phyloP scores from a whole-genome alignment of 2,329 filamentous ascomycete genomes.

The Cladosporium velox region DNA sequence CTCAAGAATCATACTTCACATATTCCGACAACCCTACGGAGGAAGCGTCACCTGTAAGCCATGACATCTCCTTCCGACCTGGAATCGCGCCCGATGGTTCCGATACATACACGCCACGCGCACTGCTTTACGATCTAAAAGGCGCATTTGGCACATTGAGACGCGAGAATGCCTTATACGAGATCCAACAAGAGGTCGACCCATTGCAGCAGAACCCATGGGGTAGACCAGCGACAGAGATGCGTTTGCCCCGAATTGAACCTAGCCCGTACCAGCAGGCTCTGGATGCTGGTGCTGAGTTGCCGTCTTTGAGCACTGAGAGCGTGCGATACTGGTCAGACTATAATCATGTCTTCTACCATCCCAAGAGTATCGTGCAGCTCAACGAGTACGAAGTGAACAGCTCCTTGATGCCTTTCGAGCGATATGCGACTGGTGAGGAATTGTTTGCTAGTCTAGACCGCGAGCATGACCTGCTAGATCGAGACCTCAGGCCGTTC shows the following conservation, averaged over 20 bases:
- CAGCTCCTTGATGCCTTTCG: slow-evolving; percentile 78
- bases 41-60: slow-evolving; percentile 68
- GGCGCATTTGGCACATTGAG: slow-evolving; percentile 86
- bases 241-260: slow-evolving; percentile 67
- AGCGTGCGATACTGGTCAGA: slow-evolving; percentile 96
- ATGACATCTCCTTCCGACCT: slow-evolving; percentile 85
- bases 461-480: slow-evolving; percentile 77
- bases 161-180: slow-evolving; percentile 87
- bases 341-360: slow-evolving; percentile 88
- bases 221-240: slow-evolving; percentile 67
- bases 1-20: slow-evolving; percentile 97
- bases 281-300: slow-evolving; percentile 69
- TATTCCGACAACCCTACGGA: slow-evolving; percentile 61
- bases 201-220: slow-evolving; percentile 46
- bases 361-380: slow-evolving; percentile 84
- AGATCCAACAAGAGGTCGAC: slow-evolving; percentile 52
- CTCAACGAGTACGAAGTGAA: slow-evolving; percentile 84
- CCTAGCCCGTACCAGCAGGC: slow-evolving; percentile 76
- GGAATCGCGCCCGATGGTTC: slow-evolving; percentile 79
- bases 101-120: slow-evolving; percentile 90
- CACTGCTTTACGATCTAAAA: slow-evolving; percentile 93
- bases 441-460: slow-evolving; percentile 64
- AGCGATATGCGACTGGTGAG: slow-evolving; percentile 71
- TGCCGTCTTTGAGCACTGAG: slow-evolving; percentile 65
- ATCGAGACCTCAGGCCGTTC: slow-evolving; percentile 86